Evolutionary conservation across 768 basidiomycete genomes (phyloP).

Genomic region (Boletus bicolor): DNA sequence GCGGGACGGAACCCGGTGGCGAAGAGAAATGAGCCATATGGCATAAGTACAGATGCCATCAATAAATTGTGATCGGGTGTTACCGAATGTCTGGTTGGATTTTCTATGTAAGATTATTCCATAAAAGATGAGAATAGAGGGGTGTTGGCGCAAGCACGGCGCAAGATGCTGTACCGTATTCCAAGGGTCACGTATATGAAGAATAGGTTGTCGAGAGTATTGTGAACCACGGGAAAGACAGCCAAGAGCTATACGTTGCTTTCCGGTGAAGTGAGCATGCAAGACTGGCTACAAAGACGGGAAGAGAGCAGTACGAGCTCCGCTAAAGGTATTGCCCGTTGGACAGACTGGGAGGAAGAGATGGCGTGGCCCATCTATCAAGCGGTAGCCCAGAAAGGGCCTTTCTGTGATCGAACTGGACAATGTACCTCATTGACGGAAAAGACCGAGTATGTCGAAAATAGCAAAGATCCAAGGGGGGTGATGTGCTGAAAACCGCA

Average conservation of each 20-base stretch:
- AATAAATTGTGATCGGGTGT: conserved; percentile 25
- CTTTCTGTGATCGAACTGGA: conserved; percentile 23
- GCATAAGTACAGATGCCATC: conserved; percentile 26
- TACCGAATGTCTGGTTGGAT: conserved; percentile 15
- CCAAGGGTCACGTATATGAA: conserved; percentile 24
- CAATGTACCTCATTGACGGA: conserved; percentile 35
- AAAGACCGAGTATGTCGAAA: conserved; percentile 27
- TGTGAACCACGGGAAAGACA: conserved; percentile 11
- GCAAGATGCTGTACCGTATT: conserved; percentile 17
- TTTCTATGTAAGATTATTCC: conserved; percentile 14
- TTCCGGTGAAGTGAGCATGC: background rate
- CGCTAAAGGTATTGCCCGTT: conserved; percentile 10
- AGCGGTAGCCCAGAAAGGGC: conserved; percentile 13
- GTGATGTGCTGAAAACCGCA: conserved; percentile 39
- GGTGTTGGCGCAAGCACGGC: conserved; percentile 17
- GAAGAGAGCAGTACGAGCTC: background rate
- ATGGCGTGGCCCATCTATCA: conserved; percentile 16
- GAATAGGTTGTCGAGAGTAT: conserved; percentile 5
- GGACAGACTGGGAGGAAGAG: conserved; percentile 5
- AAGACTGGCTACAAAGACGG: background rate
- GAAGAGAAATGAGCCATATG: conserved; percentile 21
- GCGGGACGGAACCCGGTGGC: conserved; percentile 32
- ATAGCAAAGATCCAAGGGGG: conserved; percentile 43
- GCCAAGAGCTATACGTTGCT: background rate
- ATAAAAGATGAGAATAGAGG: conserved; percentile 12